Percentiles rank a stretch among this genome's conserved stretches.
Conservation (phyloP, 805 yeast genomes). For the Pichia pseudocactophila region DNA sequence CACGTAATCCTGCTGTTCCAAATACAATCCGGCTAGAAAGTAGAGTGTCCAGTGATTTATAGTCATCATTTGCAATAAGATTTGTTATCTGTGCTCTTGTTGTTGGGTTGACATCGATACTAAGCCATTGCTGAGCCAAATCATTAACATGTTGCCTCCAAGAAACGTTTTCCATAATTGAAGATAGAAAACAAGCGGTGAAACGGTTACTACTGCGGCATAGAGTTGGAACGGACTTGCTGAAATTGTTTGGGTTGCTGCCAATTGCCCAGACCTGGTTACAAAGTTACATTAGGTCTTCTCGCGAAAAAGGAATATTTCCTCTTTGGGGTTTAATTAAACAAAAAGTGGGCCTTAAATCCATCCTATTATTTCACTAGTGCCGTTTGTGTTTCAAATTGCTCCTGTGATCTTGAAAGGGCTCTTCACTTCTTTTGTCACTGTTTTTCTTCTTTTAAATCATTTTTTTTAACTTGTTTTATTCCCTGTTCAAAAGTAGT, state of each 20-base stretch:
- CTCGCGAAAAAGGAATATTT: too few relatives aligned
- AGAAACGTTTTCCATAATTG: too few relatives aligned
- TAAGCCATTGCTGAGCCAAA: constrained; percentile 32
- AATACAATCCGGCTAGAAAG: constrained; percentile 59
- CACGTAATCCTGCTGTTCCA: constrained; percentile 91
- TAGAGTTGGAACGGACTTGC: too few relatives aligned
- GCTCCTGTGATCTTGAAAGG: background rate
- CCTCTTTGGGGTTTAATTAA: too few relatives aligned
- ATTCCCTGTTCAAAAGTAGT: background rate
- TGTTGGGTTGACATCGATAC: constrained; percentile 27
- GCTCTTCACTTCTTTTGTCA: background rate
- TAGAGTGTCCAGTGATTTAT: constrained; percentile 40
- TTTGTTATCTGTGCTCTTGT: constrained; percentile 55
- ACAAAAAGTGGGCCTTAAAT: too few relatives aligned
- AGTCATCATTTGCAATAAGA: constrained; percentile 21
- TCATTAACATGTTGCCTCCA: background rate
- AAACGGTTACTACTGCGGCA: too few relatives aligned
- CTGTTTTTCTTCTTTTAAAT: too few relatives aligned
- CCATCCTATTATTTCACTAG: background rate
- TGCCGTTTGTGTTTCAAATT: constrained; percentile 1
- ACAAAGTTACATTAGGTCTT: too few relatives aligned
- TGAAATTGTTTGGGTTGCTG: too few relatives aligned
- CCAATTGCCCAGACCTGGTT: too few relatives aligned
- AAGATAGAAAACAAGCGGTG: too few relatives aligned
- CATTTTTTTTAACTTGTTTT: background rate